Conservation (phyloP, 176 grass and related monocot species). For the Tuctoria greenei region DNA sequence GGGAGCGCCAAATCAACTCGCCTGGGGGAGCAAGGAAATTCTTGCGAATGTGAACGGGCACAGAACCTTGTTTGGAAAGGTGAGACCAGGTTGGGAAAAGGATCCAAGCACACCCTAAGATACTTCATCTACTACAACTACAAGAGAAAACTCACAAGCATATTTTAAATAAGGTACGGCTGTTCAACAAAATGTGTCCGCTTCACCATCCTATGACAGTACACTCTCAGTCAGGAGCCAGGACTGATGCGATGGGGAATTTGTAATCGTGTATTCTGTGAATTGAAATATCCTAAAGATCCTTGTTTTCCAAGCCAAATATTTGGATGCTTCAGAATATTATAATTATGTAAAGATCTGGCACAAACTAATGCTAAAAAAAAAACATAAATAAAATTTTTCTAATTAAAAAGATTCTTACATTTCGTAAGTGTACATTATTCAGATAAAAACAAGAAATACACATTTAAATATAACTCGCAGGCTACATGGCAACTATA, state of each 20-base stretch:
- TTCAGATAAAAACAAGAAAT: neutral
- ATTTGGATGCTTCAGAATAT: neutral
- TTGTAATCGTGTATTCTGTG: neutral
- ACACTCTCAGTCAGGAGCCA: too few relatives aligned
- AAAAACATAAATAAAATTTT: neutral
- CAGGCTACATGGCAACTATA: neutral
- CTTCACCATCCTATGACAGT: neutral
- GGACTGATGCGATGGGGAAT: neutral
- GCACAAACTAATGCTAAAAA: neutral
- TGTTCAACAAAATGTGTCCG: too few relatives aligned
- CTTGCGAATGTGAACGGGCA: too few relatives aligned
- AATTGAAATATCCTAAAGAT: neutral
- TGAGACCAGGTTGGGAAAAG: too few relatives aligned
- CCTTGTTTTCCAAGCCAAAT: too few relatives aligned
- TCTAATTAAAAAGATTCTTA: neutral
- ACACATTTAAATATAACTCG: neutral
- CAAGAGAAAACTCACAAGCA: too few relatives aligned
- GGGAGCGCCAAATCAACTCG: too few relatives aligned
- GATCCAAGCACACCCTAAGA: too few relatives aligned
- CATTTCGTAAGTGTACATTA: neutral
- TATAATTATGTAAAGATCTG: neutral
- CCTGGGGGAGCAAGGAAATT: too few relatives aligned
- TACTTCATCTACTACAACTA: too few relatives aligned
- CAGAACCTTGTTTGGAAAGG: too few relatives aligned
- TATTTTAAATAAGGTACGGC: too few relatives aligned